Conservation (phyloP, 768 basidiomycete species). For the Suillus weaverae region DNA sequence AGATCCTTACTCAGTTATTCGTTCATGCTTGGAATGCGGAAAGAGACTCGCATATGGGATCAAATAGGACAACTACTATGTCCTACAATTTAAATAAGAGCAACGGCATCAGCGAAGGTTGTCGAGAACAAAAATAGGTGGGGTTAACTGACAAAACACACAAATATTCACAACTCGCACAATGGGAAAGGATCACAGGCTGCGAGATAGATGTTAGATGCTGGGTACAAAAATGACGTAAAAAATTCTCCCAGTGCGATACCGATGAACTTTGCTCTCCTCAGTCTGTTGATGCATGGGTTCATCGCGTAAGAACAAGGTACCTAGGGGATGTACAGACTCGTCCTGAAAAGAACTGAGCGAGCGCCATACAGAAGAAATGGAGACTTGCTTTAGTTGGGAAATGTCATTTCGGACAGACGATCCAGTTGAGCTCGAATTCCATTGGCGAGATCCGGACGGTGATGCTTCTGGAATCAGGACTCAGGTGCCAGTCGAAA, state of each 20-base stretch:
- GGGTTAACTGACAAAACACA: not conserved
- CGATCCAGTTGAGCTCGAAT: not conserved
- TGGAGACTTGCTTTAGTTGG: not conserved
- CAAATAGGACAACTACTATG: not conserved
- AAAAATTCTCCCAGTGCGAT: not conserved
- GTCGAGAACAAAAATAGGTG: not conserved
- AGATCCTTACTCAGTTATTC: not conserved
- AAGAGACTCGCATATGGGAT: not conserved
- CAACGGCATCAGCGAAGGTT: not conserved
- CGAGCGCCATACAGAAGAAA: not conserved
- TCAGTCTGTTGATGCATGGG: not conserved
- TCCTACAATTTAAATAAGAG: not conserved
- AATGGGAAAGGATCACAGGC: not conserved
- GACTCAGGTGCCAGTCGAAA: not conserved
- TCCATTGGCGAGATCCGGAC: not conserved
- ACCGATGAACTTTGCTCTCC: not conserved
- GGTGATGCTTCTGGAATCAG: not conserved
- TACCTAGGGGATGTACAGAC: not conserved
- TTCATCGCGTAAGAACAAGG: not conserved
- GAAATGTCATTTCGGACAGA: not conserved
- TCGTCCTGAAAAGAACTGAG: not conserved
- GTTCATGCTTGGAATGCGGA: not conserved
- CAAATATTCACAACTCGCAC: not conserved
- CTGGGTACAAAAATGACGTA: not conserved
- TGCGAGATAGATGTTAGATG: not conserved